These are phyloP conservation scores for Haematococcus sp. DNA, from an alignment of 139 green algal species.

Conservation along the genomic window DNA sequence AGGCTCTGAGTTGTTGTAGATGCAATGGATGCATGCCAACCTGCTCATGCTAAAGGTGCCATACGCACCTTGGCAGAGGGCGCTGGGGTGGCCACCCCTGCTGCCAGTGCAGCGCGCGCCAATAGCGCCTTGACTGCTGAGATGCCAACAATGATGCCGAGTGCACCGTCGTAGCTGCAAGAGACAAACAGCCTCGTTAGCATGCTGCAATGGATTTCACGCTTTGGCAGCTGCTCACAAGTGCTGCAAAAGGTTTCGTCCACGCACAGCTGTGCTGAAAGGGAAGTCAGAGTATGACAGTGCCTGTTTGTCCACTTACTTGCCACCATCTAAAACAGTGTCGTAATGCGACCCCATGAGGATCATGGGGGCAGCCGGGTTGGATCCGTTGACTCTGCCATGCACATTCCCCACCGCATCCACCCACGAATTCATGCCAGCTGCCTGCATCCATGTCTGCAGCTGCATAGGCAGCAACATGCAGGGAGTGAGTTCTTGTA, in stretches of 20 bases:
- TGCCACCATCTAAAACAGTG: conserved; percentile 88
- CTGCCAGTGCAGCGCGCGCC: conserved; percentile 17
- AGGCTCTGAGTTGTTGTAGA: not conserved
- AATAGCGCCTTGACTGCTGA: conserved; percentile 72
- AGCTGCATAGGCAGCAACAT: conserved; percentile 25
- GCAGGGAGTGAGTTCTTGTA: too few species aligned
- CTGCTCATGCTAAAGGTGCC: too few species aligned
- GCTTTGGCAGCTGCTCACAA: too few species aligned
- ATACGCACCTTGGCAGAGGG: too few species aligned
- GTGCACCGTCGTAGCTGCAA: conserved; percentile 74
- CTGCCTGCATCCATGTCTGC: conserved; percentile 61
- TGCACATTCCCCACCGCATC: conserved; percentile 85
- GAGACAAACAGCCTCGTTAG: not conserved
- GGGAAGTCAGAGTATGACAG: not conserved
- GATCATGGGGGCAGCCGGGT: conserved; percentile 35
- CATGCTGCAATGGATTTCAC: not conserved
- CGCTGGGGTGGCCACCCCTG: not conserved
- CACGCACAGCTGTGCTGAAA: not conserved
- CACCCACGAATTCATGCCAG: conserved; percentile 69
- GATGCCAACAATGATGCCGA: conserved; percentile 84
- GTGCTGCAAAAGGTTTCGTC: too few species aligned
- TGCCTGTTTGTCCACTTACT: conserved; percentile 46
- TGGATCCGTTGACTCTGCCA: conserved; percentile 40
- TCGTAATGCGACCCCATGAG: conserved; percentile 91
- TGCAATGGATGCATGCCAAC: too few species aligned